These are phyloP conservation scores for Leccinum barrowsii DNA, from an alignment of 768 basidiomycete species.

Conservation along the genomic window DNA sequence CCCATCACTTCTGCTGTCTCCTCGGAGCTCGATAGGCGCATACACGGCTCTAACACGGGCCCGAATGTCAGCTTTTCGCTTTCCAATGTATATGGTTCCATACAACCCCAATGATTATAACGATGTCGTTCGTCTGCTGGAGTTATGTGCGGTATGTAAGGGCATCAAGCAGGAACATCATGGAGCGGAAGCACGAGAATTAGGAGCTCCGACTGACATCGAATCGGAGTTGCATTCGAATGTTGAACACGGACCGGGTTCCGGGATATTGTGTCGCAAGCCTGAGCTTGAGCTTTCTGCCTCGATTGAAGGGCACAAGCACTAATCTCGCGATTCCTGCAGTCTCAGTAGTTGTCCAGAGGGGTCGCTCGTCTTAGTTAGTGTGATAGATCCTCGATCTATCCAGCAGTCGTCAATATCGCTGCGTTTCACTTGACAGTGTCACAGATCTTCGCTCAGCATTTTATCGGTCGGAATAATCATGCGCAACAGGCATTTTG, in stretches of 20 bases:
- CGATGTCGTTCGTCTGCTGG: not conserved
- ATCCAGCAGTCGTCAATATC: too few species aligned
- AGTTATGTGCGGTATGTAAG: not conserved
- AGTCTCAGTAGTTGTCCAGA: too few species aligned
- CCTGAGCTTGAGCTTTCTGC: too few species aligned
- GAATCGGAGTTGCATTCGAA: not conserved
- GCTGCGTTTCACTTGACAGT: too few species aligned
- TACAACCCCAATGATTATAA: not conserved
- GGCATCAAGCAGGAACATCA: slow-evolving; percentile 4
- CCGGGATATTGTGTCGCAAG: too few species aligned
- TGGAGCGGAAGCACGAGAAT: not conserved
- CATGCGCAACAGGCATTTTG: too few species aligned
- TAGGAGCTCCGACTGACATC: not conserved
- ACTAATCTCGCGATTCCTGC: too few species aligned
- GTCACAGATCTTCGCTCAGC: too few species aligned
- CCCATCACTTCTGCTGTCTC: slow-evolving; percentile 18
- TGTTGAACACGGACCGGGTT: not conserved
- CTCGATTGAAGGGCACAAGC: too few species aligned
- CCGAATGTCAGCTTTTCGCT: slow-evolving; percentile 1
- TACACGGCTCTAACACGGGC: slow-evolving; percentile 7
- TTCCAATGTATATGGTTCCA: not conserved
- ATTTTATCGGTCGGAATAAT: too few species aligned
- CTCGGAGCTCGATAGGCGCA: slow-evolving; percentile 11
- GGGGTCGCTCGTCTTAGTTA: too few species aligned
- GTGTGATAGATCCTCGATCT: too few species aligned